Evolutionary conservation across 176 grass and related monocot genomes (phyloP).

Genomic region (Raddia guianensis): DNA sequence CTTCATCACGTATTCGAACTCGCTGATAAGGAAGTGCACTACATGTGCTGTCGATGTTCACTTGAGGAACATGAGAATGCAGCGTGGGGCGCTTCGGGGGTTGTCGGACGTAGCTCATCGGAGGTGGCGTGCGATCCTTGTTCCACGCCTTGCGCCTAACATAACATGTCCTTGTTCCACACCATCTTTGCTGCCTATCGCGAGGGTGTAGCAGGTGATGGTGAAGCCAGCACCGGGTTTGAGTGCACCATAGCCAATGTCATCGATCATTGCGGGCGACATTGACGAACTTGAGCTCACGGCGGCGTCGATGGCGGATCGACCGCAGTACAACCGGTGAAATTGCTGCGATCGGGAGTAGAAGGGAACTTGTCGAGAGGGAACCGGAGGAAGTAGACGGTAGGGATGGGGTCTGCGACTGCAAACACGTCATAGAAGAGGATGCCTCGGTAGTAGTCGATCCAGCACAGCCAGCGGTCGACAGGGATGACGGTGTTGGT

Average conservation of each 20-base stretch:
- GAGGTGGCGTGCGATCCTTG: background rate
- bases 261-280: background rate
- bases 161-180: no score
- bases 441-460: conserved; percentile 11
- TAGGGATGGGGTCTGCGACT: background rate
- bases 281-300: background rate
- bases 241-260: background rate
- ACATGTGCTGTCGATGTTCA: background rate
- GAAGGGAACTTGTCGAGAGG: background rate
- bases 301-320: background rate
- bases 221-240: background rate
- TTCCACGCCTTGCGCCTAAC: background rate
- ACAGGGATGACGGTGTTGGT: background rate
- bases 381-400: background rate
- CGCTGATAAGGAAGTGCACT: background rate
- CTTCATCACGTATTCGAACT: background rate
- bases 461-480: background rate
- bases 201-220: conserved; percentile 1
- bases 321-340: background rate
- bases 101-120: background rate
- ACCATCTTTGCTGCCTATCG: background rate
- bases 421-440: conserved; percentile 6
- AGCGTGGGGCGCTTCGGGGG: background rate
- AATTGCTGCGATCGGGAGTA: background rate
- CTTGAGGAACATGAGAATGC: conserved; percentile 12